phyloP scores from a whole-genome alignment of 1,139 yeast species.

The Candida tunisiensis region DNA sequence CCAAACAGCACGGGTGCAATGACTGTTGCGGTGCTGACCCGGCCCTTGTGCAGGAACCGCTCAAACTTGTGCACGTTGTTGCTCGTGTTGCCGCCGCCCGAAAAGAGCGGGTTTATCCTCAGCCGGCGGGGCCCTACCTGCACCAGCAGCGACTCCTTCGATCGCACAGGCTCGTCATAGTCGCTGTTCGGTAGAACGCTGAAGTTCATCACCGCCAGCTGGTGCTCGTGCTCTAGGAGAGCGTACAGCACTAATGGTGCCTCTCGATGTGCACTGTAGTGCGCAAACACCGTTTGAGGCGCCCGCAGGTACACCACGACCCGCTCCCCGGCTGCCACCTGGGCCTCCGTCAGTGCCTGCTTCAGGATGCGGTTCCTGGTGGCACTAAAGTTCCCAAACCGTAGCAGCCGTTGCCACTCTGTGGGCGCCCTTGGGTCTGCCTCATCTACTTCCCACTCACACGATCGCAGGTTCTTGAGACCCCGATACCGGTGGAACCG shows the following conservation, averaged over 20 bases:
- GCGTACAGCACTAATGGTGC: conserved; percentile 31
- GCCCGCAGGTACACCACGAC: conserved; percentile 47
- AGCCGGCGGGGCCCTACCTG: conserved; percentile 92
- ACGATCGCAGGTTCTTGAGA: conserved; percentile 59
- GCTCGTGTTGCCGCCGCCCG: conserved; percentile 53
- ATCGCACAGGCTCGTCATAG: conserved; percentile 56
- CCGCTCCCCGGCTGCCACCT: conserved; percentile 46
- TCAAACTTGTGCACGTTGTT: conserved; percentile 83
- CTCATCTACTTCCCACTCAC: conserved; percentile 84
- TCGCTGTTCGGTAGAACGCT: conserved; percentile 82
- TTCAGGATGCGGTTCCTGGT: conserved; percentile 57
- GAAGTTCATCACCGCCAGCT: conserved; percentile 67
- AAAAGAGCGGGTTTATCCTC: conserved; percentile 69
- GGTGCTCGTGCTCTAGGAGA: conserved; percentile 72
- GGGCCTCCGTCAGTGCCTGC: conserved; percentile 35
- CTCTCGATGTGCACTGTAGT: conserved; percentile 7
- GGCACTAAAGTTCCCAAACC: conserved; percentile 64
- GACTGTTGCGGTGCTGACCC: conserved; percentile 62
- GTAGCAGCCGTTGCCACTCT: conserved; percentile 59
- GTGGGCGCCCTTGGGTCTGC: conserved; percentile 57
- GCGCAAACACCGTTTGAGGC: conserved; percentile 27
- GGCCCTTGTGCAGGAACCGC: conserved; percentile 70
- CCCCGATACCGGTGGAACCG: conserved; percentile 71
- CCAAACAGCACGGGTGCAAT: conserved; percentile 82
- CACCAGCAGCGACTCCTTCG: conserved; percentile 62